Percentiles rank a stretch among this genome's conserved stretches.
Evolutionary conservation across 2,329 filamentous ascomycete genomes (phyloP).

Genomic region (Magnaporthales sp.): DNA sequence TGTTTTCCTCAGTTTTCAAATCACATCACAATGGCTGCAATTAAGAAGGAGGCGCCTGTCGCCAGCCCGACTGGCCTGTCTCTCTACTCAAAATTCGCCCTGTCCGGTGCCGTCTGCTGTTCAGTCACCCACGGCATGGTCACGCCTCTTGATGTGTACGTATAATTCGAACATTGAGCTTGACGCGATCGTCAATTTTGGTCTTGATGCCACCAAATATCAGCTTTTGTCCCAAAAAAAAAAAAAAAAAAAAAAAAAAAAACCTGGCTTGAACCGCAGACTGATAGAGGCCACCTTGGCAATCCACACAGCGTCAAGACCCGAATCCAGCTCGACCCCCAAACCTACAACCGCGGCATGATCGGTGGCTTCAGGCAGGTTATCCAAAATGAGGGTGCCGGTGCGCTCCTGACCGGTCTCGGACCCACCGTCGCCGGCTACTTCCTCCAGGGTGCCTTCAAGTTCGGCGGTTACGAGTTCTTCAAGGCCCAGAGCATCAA

Average conservation of each 20-base stretch:
- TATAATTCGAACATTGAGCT: background rate
- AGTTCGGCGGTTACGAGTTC: constrained; percentile 82
- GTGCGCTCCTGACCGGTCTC: constrained; percentile 68
- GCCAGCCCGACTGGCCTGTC: constrained; percentile 37
- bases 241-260: no score
- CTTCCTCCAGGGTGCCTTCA: constrained; percentile 80
- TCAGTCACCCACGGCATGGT: constrained; percentile 94
- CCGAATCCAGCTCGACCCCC: constrained; percentile 75
- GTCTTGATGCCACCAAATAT: background rate
- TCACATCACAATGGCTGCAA: constrained; percentile 5
- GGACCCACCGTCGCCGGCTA: constrained; percentile 74
- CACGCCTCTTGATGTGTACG: constrained; percentile 97
- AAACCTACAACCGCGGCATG: constrained; percentile 71
- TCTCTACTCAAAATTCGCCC: constrained; percentile 93
- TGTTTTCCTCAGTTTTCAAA: background rate
- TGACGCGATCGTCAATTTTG: background rate
- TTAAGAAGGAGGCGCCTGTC: constrained; percentile 1
- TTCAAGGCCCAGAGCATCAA: constrained; percentile 82
- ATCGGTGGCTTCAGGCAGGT: constrained; percentile 73
- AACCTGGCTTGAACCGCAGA: background rate
- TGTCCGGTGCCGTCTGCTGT: constrained; percentile 96
- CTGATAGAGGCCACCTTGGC: background rate
- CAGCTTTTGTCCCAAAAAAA: background rate
- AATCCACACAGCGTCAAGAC: constrained; percentile 63
- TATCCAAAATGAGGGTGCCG: constrained; percentile 64